These are phyloP conservation scores for Nicotiana benthamiana DNA, from an alignment of 257 asterid genomes.

Conservation along the genomic window DNA sequence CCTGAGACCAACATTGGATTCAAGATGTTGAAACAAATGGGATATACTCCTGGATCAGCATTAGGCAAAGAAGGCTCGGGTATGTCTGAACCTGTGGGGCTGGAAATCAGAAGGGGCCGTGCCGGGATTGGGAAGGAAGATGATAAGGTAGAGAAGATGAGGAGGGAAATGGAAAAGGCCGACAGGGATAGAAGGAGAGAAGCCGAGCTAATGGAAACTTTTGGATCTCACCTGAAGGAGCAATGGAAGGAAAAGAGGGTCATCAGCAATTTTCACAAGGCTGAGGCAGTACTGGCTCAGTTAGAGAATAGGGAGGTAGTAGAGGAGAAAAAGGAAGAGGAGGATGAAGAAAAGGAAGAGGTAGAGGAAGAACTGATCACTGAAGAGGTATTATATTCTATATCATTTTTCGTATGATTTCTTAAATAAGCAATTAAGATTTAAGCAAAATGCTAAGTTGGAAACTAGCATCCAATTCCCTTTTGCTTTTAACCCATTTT, in stretches of 20 bases:
- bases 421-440: background rate
- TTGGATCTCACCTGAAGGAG: conserved; percentile 75
- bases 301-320: conserved; percentile 71
- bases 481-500: background rate
- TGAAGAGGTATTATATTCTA: conserved; percentile 49
- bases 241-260: conserved; percentile 72
- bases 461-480: background rate
- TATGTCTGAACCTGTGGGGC: conserved; percentile 56
- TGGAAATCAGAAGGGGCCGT: conserved; percentile 81
- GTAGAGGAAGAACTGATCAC: conserved; percentile 58
- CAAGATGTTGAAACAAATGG: conserved; percentile 89
- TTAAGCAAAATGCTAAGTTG: background rate
- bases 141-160: conserved; percentile 51
- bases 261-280: conserved; percentile 59
- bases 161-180: conserved; percentile 44
- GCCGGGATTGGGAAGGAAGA: conserved; percentile 86
- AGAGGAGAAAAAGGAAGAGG: conserved; percentile 55
- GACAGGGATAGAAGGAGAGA: conserved; percentile 41
- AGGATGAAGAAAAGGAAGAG: conserved; percentile 38
- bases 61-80: conserved; percentile 89
- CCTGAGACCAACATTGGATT: conserved; percentile 92
- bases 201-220: conserved; percentile 55
- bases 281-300: conserved; percentile 84
- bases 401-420: background rate
- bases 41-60: conserved; percentile 86